Percentiles rank a stretch among this genome's conserved stretches.
Conservation (phyloP, 1,139 yeast genomes). For the Saccharomyces hybrid region DNA sequence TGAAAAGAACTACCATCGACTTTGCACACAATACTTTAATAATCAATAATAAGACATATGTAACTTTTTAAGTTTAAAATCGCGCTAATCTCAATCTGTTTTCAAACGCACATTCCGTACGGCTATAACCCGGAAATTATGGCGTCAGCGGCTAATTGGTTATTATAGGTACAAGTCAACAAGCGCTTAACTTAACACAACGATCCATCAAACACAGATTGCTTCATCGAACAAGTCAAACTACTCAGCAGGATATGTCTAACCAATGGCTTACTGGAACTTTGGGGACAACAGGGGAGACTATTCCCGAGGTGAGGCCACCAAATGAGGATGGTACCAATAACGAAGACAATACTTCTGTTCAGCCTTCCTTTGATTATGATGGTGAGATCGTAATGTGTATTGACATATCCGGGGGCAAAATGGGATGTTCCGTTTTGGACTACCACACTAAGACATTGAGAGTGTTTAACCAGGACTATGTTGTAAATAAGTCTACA, state of each 20-base stretch:
- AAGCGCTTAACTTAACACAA: background rate
- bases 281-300: background rate
- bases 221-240: background rate
- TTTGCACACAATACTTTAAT: background rate
- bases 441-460: constrained; percentile 10
- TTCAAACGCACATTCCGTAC: background rate
- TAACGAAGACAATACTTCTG: background rate
- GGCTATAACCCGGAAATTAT: background rate
- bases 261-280: background rate
- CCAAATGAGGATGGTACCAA: background rate
- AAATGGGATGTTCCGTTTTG: constrained; percentile 13
- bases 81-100: background rate
- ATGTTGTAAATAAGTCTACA: background rate
- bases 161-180: background rate
- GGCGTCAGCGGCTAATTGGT: background rate
- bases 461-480: constrained; percentile 13
- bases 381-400: constrained; percentile 11
- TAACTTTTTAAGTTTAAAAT: background rate
- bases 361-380: constrained; percentile 2
- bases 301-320: background rate
- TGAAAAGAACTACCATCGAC: background rate
- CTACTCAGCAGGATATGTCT: background rate
- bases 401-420: constrained; percentile 9
- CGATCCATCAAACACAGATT: background rate
- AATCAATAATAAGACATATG: background rate